These are phyloP conservation scores for Jackrogersella multiformis DNA, from an alignment of 495 filamentous ascomycete genomes.

Conservation along the genomic window DNA sequence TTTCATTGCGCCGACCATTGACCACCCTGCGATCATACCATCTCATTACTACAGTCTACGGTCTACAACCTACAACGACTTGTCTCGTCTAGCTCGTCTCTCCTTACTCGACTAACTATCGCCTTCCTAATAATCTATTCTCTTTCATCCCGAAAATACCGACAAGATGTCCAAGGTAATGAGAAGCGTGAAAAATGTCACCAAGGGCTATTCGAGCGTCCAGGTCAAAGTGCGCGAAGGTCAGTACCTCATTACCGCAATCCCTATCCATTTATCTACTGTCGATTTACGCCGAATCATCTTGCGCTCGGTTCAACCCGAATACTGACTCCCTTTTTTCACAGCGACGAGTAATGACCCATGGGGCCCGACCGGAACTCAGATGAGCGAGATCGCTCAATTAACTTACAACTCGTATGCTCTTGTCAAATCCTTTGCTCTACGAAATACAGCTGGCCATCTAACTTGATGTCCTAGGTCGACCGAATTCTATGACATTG, in stretches of 20 bases:
- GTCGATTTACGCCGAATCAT: background rate
- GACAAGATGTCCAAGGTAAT: constrained; percentile 93
- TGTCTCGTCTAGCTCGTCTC: background rate
- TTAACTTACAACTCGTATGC: constrained; percentile 96
- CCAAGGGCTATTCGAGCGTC: constrained; percentile 96
- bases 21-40: constrained; percentile 35
- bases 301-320: background rate
- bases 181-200: constrained; percentile 99
- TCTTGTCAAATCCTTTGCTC: background rate
- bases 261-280: no score
- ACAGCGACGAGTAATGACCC: constrained; percentile 98
- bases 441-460: background rate
- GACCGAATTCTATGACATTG: constrained; percentile 99
- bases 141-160: constrained; percentile 30
- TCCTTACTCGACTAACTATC: constrained; percentile 4
- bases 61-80: constrained; percentile 22
- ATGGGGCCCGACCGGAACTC: constrained; percentile 97
- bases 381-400: constrained; percentile 98
- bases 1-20: constrained; percentile 39
- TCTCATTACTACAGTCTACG: constrained; percentile 3
- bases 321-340: constrained; percentile 40
- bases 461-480: constrained; percentile 62
- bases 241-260: constrained; percentile 60
- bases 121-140: constrained; percentile 4
- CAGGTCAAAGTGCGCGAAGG: constrained; percentile 99